Evolutionary conservation across 768 basidiomycete genomes (phyloP).

Genomic region (Lepiota venenata): DNA sequence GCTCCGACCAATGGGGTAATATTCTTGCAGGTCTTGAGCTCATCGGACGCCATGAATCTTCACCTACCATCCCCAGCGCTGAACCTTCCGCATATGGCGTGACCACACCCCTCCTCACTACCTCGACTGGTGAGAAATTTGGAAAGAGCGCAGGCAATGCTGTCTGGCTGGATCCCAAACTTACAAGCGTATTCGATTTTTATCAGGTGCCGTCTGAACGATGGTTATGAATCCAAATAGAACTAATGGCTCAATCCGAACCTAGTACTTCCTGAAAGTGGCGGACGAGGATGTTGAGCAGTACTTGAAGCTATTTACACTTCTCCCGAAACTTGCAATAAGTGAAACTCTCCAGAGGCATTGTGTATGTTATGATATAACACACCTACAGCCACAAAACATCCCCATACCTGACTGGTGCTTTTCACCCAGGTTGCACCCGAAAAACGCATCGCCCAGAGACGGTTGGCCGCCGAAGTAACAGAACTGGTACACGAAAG

Average conservation of each 20-base stretch:
- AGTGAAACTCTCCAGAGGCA: constrained; percentile 56
- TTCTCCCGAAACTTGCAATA: constrained; percentile 61
- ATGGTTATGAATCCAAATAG: background rate
- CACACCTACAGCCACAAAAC: background rate
- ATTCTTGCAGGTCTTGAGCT: constrained; percentile 92
- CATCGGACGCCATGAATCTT: constrained; percentile 49
- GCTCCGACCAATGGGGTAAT: constrained; percentile 99
- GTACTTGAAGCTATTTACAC: constrained; percentile 81
- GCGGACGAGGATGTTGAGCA: constrained; percentile 76
- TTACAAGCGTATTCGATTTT: constrained; percentile 90
- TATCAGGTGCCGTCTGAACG: constrained; percentile 64
- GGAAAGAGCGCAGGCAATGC: constrained; percentile 98
- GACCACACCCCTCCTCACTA: constrained; percentile 93
- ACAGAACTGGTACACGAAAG: constrained; percentile 48
- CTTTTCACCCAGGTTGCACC: constrained; percentile 29
- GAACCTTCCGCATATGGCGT: constrained; percentile 56
- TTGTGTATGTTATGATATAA: constrained; percentile 33
- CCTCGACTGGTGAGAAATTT: constrained; percentile 88
- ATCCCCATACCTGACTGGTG: background rate
- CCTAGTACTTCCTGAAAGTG: constrained; percentile 85
- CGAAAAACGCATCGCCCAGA: constrained; percentile 43
- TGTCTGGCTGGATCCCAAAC: constrained; percentile 75
- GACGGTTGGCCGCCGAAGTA: constrained; percentile 48
- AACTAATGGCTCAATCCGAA: background rate
- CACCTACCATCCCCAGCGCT: constrained; percentile 11